Evolutionary conservation across 108 stramenopile species (phyloP), one percentile per base, ranked within the genome.

Genomic region (Cyclotella kingstonii): DNA sequence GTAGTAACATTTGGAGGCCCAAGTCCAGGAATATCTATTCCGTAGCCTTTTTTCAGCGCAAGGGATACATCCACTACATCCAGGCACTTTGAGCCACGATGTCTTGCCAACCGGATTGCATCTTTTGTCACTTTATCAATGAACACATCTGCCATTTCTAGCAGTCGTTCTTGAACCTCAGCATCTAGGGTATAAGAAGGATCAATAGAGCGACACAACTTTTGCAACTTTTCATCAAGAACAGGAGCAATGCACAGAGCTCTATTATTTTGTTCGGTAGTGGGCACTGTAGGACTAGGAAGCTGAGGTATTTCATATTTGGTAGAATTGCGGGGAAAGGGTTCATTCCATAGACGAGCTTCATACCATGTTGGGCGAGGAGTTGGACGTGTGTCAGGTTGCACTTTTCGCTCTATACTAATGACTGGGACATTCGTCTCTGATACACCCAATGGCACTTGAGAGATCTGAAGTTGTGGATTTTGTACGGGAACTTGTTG

Each of bases 21-120:
- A 55, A 92, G 67, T 22, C 90, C 90, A 10, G 90, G 90, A 35
- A 92, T 78, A 12, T 73, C 69, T 48, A 92, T 89, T 4, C 80
- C 80, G 61, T 82, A 92, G 29, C 85, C 82, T 69, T 92, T 92
- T 43, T 82, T 81, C 51, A 92, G 64, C 1, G 85, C 84, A 34
- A 89, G 33, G 71, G 86, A 82, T 41, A 92, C 47, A 55, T 92
- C 90, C 31, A 84, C 82, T 0, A 87, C 90, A 57, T 92, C 90
- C 38, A 92, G 50, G 7, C 54, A 65, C 15, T 71, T 75, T 35
- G 81, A 82, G 34, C 85, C 87, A 10, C 90, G 82, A 70, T 92
- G 90, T 58, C 77, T 78, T 7, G 90, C 78, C 52, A 92, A 45
- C 23, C 78, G 68, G 2, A 84, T 77, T 7, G 74, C 57, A 70